Evolutionary conservation across 331 rosid species (phyloP).

Genomic region (Quercus lobata): DNA sequence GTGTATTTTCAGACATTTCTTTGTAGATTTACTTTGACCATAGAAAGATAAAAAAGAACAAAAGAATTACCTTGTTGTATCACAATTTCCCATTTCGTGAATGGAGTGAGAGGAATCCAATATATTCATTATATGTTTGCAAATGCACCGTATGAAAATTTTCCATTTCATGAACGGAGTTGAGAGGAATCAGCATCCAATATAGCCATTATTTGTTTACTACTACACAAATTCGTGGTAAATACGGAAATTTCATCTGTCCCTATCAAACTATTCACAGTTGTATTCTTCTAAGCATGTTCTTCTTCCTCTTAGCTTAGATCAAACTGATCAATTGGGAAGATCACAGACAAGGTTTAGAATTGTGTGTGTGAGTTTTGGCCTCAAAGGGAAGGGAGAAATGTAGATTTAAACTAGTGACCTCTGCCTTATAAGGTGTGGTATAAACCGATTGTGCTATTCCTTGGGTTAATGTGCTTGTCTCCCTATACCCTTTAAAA

Average conservation of each 20-base stretch:
- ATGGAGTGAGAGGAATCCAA: not conserved
- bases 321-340: no score
- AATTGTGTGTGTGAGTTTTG: no score
- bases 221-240: not conserved
- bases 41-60: not conserved
- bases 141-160: not conserved
- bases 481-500: no score
- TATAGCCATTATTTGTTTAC: not conserved
- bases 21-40: constrained; percentile 22
- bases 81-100: not conserved
- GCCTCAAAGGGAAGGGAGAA: no score
- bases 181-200: not conserved
- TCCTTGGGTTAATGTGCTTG: no score
- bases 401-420: no score
- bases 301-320: no score
- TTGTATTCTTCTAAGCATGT: no score
- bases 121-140: not conserved
- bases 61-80: not conserved
- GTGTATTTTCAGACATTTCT: constrained; percentile 18
- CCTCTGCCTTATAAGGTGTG: no score
- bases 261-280: no score
- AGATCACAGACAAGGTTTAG: no score
- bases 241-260: not conserved
- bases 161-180: not conserved
- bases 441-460: no score